Conservation (phyloP, 352 stramenopile genomes). For the Phytophthora crassamura region DNA sequence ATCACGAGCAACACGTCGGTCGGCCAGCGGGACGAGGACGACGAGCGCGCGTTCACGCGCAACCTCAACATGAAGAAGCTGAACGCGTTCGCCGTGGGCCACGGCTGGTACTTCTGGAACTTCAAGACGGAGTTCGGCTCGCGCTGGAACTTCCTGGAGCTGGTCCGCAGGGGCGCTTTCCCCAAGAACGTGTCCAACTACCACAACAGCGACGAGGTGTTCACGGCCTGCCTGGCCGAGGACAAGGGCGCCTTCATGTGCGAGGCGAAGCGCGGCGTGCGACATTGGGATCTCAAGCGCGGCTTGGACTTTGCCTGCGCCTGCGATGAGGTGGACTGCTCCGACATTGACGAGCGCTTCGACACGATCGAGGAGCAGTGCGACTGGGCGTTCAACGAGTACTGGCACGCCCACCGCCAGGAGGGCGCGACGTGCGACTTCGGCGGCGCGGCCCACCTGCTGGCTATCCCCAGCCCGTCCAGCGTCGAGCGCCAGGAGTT, state of each 20-base stretch:
- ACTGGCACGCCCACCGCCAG: constrained; percentile 70
- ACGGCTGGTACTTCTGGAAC: constrained; percentile 97
- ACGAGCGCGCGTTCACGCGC: constrained; percentile 80
- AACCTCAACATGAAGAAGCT: constrained; percentile 94
- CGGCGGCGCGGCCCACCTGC: constrained; percentile 64
- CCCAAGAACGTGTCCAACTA: constrained; percentile 82
- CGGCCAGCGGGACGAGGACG: constrained; percentile 78
- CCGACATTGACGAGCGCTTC: constrained; percentile 48
- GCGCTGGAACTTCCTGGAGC: constrained; percentile 90
- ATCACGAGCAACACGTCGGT: constrained; percentile 86
- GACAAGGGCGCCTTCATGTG: constrained; percentile 82
- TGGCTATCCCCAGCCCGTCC: constrained; percentile 36
- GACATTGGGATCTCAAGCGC: constrained; percentile 55
- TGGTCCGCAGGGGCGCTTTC: constrained; percentile 66
- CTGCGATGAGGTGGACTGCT: constrained; percentile 62
- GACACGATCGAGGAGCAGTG: constrained; percentile 65
- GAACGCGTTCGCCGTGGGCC: constrained; percentile 88
- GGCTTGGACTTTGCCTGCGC: constrained; percentile 70
- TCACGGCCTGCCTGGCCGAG: constrained; percentile 68
- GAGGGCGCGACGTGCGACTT: constrained; percentile 81
- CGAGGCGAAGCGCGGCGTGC: constrained; percentile 71
- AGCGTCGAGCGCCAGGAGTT: constrained; percentile 28
- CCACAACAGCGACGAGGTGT: constrained; percentile 57
- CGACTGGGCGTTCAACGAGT: constrained; percentile 78
- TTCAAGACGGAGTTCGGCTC: constrained; percentile 94